Evolutionary conservation across 2,329 filamentous ascomycete species (phyloP).

Genomic region (Phialemoniopsis sp.): DNA sequence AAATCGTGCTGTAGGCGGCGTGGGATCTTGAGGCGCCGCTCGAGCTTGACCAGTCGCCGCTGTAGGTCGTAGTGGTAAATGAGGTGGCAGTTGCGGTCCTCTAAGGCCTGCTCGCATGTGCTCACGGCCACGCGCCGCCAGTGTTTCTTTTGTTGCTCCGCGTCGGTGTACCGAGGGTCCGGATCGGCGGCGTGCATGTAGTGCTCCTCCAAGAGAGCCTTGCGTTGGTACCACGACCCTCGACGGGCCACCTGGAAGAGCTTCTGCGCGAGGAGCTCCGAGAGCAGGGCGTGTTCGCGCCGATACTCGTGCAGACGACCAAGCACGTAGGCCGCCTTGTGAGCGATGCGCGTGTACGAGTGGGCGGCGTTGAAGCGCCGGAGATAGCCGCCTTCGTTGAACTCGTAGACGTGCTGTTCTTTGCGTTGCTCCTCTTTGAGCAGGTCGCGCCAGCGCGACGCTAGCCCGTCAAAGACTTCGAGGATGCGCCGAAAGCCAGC

Average conservation of each 20-base stretch:
- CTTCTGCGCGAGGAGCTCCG: conserved; percentile 71
- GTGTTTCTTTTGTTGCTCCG: conserved; percentile 64
- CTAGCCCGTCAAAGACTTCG: conserved; percentile 67
- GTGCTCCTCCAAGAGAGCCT: conserved; percentile 89
- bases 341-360: conserved; percentile 88
- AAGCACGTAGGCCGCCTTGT: conserved; percentile 77
- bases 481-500: conserved; percentile 65
- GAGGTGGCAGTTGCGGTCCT: conserved; percentile 84
- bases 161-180: conserved; percentile 25
- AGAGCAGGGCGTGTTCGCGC: conserved; percentile 70
- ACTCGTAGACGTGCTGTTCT: conserved; percentile 73
- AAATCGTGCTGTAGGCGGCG: conserved; percentile 91
- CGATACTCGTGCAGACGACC: conserved; percentile 78
- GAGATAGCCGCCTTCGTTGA: conserved; percentile 82
- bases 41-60: conserved; percentile 87
- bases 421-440: conserved; percentile 72
- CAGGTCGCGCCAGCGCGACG: conserved; percentile 75
- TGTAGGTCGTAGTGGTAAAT: conserved; percentile 94
- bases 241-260: conserved; percentile 83
- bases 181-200: conserved; percentile 72
- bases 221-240: conserved; percentile 93
- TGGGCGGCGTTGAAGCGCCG: conserved; percentile 87
- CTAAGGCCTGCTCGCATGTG: conserved; percentile 83
- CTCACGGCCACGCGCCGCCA: conserved; percentile 74
- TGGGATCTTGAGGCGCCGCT: conserved; percentile 76